phyloP scores from a whole-genome alignment of 805 yeast species.

The Pichia rugopelliculosa region DNA sequence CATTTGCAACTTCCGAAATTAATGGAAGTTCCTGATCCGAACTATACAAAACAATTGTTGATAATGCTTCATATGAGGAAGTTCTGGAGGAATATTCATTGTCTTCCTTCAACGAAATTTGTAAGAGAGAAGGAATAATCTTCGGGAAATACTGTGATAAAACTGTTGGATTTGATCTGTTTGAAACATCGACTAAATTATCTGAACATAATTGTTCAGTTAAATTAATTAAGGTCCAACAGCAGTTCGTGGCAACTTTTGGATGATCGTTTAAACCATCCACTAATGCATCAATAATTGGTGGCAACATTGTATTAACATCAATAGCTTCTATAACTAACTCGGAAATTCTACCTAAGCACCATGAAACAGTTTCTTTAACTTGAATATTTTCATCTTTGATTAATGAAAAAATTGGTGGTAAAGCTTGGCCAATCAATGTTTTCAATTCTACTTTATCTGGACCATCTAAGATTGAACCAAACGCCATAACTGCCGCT shows the following conservation, averaged over 20 bases:
- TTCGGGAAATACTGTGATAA: conserved; percentile 68
- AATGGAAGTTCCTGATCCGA: conserved; percentile 61
- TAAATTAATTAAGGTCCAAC: conserved; percentile 93
- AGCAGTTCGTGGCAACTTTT: conserved; percentile 90
- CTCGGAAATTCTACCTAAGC: conserved; percentile 94
- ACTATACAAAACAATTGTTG: conserved; percentile 71
- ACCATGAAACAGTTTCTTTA: conserved; percentile 97
- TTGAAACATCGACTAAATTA: conserved; percentile 23
- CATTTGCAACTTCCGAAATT: conserved; percentile 68
- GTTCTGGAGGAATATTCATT: conserved; percentile 87
- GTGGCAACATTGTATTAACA: conserved; percentile 55
- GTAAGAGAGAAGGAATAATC: conserved; percentile 62
- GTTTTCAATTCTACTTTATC: conserved; percentile 59
- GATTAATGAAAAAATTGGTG: conserved; percentile 69
- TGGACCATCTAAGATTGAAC: conserved; percentile 94
- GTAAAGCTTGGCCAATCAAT: conserved; percentile 74
- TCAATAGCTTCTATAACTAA: conserved; percentile 72
- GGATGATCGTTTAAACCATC: conserved; percentile 87
- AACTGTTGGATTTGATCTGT: conserved; percentile 39
- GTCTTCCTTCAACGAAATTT: conserved; percentile 62
- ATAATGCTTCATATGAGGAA: conserved; percentile 92
- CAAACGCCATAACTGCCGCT: conserved; percentile 99
- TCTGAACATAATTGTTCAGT: conserved; percentile 70
- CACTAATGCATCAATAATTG: conserved; percentile 63
- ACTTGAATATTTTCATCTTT: conserved; percentile 75